phyloP scores from a whole-genome alignment of 305 asterid genomes.

The Ilex paraguariensis region DNA sequence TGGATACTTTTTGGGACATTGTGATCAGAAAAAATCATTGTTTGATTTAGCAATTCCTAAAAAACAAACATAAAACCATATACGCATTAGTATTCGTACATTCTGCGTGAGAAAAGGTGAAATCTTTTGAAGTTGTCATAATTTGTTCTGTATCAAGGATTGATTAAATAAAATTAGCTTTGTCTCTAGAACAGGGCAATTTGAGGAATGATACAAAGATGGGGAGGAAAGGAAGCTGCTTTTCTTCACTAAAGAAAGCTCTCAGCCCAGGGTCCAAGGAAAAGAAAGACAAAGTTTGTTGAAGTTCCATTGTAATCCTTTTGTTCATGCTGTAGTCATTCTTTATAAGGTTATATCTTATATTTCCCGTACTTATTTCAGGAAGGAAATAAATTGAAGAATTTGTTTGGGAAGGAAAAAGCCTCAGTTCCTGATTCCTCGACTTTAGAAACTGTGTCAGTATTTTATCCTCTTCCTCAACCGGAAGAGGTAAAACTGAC shows the following conservation, averaged over 20 bases:
- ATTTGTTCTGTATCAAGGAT: conserved; percentile 12
- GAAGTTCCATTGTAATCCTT: conserved; percentile 2
- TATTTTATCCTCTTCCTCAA: conserved; percentile 9
- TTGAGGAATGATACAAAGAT: conserved; percentile 15
- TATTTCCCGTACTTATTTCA: conserved; percentile 12
- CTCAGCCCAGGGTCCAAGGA: conserved; percentile 47
- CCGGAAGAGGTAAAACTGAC: conserved; percentile 43
- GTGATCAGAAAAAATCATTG: too few relatives aligned
- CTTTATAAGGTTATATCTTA: conserved; percentile 3
- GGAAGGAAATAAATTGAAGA: conserved; percentile 34
- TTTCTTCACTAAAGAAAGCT: conserved; percentile 50
- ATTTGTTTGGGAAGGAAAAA: conserved; percentile 46
- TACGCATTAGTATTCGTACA: too few relatives aligned
- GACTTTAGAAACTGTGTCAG: conserved; percentile 26
- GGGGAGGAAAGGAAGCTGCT: conserved; percentile 73
- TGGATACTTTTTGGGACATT: too few relatives aligned
- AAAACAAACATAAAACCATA: too few relatives aligned
- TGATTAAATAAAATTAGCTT: too few relatives aligned
- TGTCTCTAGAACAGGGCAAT: too few relatives aligned
- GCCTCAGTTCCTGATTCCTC: conserved; percentile 25
- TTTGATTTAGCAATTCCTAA: too few relatives aligned
- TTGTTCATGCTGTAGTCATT: background rate
- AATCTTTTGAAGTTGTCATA: too few relatives aligned
- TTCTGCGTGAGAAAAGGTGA: too few relatives aligned
- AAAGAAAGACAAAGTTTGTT: conserved; percentile 50